A percentile compares a stretch with the other conserved stretches of the same genome.
phyloP scores from a whole-genome alignment of 116 monocot species.

The Zostera marina region DNA sequence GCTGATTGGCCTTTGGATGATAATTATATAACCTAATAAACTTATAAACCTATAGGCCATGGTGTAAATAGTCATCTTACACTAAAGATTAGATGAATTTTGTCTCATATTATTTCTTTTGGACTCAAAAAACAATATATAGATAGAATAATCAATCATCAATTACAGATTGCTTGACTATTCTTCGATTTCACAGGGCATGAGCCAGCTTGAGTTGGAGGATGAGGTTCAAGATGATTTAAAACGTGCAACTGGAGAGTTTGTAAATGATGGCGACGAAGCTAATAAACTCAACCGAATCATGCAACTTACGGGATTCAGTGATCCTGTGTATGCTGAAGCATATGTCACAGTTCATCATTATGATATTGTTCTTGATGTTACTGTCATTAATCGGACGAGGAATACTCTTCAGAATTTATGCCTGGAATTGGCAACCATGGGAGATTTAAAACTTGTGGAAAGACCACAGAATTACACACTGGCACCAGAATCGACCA shows the following conservation, averaged over 20 bases:
- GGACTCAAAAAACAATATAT: no score
- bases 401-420: constrained; percentile 88
- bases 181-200: constrained; percentile 30
- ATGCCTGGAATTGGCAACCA: constrained; percentile 81
- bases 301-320: constrained; percentile 86
- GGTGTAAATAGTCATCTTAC: no score
- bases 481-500: constrained; percentile 74
- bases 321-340: constrained; percentile 95
- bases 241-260: constrained; percentile 86
- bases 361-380: constrained; percentile 91
- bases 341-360: constrained; percentile 87
- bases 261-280: constrained; percentile 67
- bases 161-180: no score
- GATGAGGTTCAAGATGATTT: constrained; percentile 94
- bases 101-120: no score
- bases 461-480: constrained; percentile 90
- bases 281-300: constrained; percentile 76
- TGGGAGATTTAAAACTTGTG: constrained; percentile 90
- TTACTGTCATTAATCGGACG: constrained; percentile 84
- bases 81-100: neutral
- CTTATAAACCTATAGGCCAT: neutral
- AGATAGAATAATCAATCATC: no score
- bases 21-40: neutral
- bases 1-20: neutral
- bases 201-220: constrained; percentile 89